Evolutionary conservation across 2,329 filamentous ascomycete genomes (phyloP).

Genomic region (Aphanocladium album): DNA sequence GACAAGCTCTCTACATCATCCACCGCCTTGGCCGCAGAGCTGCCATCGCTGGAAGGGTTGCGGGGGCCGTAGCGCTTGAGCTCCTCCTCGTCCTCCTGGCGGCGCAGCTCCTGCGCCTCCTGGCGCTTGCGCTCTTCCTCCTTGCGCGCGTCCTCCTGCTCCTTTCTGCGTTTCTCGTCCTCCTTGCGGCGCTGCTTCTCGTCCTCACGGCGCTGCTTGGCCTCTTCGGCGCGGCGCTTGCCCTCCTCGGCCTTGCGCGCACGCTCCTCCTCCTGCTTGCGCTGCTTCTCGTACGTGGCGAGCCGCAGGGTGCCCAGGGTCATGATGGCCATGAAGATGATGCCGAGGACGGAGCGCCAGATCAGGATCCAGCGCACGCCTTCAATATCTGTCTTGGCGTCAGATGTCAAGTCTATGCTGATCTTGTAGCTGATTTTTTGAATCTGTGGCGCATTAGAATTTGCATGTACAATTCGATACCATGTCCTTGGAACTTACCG

Average conservation of each 20-base stretch:
- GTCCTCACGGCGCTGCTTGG: constrained; percentile 2
- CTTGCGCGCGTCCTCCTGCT: background rate
- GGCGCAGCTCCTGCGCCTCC: background rate
- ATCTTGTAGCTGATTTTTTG: constrained; percentile 97
- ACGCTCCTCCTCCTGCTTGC: constrained; percentile 43
- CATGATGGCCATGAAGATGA: constrained; percentile 60
- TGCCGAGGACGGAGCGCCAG: constrained; percentile 57
- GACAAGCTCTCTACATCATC: constrained; percentile 55
- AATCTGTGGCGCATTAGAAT: constrained; percentile 48
- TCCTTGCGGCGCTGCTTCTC: constrained; percentile 2
- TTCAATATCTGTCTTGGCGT: constrained; percentile 88
- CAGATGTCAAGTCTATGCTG: constrained; percentile 81
- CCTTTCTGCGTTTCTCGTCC: background rate
- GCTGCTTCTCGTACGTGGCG: constrained; percentile 50
- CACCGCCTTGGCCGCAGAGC: constrained; percentile 33
- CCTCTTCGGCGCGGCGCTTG: constrained; percentile 4
- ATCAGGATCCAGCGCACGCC: constrained; percentile 81
- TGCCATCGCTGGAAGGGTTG: constrained; percentile 29
- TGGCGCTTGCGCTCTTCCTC: background rate
- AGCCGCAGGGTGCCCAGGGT: constrained; percentile 57
- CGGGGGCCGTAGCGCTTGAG: background rate
- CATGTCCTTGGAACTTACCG: constrained; percentile 45
- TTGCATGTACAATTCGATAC: too few relatives aligned
- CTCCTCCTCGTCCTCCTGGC: constrained; percentile 9
- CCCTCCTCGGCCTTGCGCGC: constrained; percentile 37